Evolutionary conservation across 2,329 filamentous ascomycete genomes (phyloP).

Genomic region (Botryotinia calthae): DNA sequence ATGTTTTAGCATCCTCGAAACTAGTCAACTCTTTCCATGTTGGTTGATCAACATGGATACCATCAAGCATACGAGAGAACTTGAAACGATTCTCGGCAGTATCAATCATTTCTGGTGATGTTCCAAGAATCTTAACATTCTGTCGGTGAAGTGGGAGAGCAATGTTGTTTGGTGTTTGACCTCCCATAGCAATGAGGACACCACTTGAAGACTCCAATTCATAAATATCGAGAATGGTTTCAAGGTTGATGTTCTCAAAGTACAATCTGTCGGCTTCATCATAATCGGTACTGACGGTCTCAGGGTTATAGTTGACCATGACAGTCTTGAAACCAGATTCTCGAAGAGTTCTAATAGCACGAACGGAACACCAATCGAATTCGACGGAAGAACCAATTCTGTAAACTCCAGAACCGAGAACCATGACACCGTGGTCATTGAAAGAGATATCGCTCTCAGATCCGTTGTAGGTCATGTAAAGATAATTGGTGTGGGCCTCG

Average conservation of each 20-base stretch:
- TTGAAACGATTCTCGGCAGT: slow-evolving; percentile 97
- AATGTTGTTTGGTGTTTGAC: slow-evolving; percentile 96
- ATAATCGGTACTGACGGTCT: slow-evolving; percentile 80
- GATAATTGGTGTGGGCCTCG: slow-evolving; percentile 90
- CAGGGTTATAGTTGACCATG: slow-evolving; percentile 74
- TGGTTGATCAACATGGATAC: slow-evolving; percentile 93
- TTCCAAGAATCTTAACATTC: slow-evolving; percentile 87
- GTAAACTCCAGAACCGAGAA: slow-evolving; percentile 94
- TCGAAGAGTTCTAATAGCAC: slow-evolving; percentile 77
- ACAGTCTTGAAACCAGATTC: slow-evolving; percentile 93
- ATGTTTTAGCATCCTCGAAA: slow-evolving; percentile 80
- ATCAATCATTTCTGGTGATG: slow-evolving; percentile 91
- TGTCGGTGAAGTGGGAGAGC: slow-evolving; percentile 89
- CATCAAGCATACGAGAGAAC: slow-evolving; percentile 95
- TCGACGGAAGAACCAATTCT: slow-evolving; percentile 96
- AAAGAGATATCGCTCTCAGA: slow-evolving; percentile 91
- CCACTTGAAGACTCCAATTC: slow-evolving; percentile 83
- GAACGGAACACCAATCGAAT: slow-evolving; percentile 98
- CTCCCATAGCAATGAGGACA: slow-evolving; percentile 92
- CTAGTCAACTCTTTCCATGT: slow-evolving; percentile 97
- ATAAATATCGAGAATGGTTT: slow-evolving; percentile 98
- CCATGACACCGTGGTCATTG: slow-evolving; percentile 84
- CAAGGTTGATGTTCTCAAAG: slow-evolving; percentile 95
- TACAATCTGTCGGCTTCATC: slow-evolving; percentile 90
- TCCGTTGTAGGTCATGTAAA: slow-evolving; percentile 95